Percentiles rank a stretch among this genome's conserved stretches.
phyloP scores from a whole-genome alignment of 2,329 filamentous ascomycete genomes.

The Rhynchosporium graminicola region DNA sequence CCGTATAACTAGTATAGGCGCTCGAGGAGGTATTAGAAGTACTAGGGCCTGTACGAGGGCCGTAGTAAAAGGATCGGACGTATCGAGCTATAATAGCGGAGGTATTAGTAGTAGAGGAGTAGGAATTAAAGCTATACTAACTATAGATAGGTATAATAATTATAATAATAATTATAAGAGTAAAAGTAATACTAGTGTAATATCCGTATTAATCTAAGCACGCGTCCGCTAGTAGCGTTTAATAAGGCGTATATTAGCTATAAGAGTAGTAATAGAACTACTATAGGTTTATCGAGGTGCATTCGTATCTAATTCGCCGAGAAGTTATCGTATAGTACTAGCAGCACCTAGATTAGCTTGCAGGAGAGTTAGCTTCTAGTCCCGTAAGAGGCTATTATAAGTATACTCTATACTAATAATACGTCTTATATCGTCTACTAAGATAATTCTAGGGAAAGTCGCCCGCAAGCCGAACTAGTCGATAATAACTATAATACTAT shows the following conservation, averaged over 20 bases:
- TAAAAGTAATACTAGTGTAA: background rate
- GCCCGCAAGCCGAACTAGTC: background rate
- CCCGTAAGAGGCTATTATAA: background rate
- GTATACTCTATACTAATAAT: background rate
- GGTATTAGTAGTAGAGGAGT: background rate
- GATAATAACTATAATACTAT: background rate
- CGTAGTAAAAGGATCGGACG: no score
- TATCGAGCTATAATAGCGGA: background rate
- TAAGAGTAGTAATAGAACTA: background rate
- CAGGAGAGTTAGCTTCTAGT: background rate
- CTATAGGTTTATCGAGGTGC: background rate
- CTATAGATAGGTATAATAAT: background rate
- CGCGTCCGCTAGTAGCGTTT: background rate
- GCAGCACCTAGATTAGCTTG: background rate
- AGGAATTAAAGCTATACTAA: background rate
- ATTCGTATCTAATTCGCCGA: background rate
- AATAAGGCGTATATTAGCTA: background rate
- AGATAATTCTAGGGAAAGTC: background rate
- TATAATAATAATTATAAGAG: background rate
- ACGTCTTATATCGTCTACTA: background rate
- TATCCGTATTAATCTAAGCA: no score
- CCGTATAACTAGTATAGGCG: background rate
- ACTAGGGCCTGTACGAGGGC: no score
- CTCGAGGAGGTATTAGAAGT: no score
- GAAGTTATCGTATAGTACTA: background rate